Evolutionary conservation across 129 eudicot species (phyloP), one percentile per base, ranked within the genome.

Genomic region (Pittosporum tobira): DNA sequence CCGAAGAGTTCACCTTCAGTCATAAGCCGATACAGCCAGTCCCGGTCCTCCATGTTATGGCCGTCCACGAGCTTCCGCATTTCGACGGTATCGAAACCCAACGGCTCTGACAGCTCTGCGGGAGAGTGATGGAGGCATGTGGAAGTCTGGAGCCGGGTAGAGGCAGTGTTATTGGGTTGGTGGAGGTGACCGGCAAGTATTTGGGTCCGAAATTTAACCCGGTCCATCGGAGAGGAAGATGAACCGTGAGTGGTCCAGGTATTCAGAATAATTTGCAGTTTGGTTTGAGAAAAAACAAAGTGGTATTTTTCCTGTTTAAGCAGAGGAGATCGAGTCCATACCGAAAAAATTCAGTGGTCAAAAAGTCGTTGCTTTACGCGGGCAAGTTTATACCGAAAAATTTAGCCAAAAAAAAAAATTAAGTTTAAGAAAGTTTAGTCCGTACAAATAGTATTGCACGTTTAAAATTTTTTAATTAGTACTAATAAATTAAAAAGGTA

Each of bases 91-190:
- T 83, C 88, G 53, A 80, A 88, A 0, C 63, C n/a, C 23, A 64
- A 4, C 1, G 40, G 37, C 21, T 70, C 77, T 14, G 83, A 75
- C 20, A 68, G 66, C 46, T 85, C 88, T 24, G 95, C 87, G 15
- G 88, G 88, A 27, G 78, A 54, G 82, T 85, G 78, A 47, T 60
- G 64, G 71, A 79, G 65, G 66, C 97, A 88, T 70, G 73, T 77
- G 23, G 81, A 58, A 3, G 68, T 9, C 15, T 15, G 42, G 45
- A 74, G 77, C 59, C 2, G 52, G 26, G 3, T 45, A 19, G 59
- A 69, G 59, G 42, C 52, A 64, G 62, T 44, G 70, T 14, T 15
- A 34, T 34, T 12, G 4, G 56, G 34, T 57, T 53, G 67, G 62
- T 36, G 37, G 64, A 88, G 75, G 65, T 80, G 96, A 18, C 73